phyloP scores from a whole-genome alignment of 2,329 filamentous ascomycete genomes.

The Exserohilum turcica region DNA sequence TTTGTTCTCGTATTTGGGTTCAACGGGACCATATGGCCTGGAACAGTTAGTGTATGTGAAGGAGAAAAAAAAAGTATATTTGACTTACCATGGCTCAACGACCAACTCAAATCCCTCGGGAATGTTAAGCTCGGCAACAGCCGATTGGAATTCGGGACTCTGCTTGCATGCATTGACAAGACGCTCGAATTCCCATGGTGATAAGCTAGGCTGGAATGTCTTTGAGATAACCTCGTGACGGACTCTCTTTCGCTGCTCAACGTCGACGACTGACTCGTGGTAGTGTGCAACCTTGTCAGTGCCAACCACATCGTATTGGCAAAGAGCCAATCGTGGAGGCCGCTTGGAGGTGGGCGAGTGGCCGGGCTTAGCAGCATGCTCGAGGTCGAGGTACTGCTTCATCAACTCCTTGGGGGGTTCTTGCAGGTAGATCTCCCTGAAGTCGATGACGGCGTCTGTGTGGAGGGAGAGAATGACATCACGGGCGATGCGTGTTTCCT shows the following conservation, averaged over 20 bases:
- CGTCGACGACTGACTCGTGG: constrained; percentile 59
- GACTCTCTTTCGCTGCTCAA: constrained; percentile 50
- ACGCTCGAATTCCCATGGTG: constrained; percentile 48
- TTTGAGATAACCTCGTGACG: constrained; percentile 55
- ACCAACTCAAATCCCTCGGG: constrained; percentile 62
- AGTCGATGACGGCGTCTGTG: constrained; percentile 48
- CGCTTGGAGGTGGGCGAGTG: constrained; percentile 49
- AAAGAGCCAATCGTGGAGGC: constrained; percentile 58
- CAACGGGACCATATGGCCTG: constrained; percentile 60
- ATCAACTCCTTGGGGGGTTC: constrained; percentile 58
- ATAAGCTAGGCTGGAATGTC: constrained; percentile 56
- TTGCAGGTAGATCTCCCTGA: constrained; percentile 58
- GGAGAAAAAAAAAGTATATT: not conserved
- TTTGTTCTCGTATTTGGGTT: constrained; percentile 53
- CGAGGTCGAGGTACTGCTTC: constrained; percentile 54
- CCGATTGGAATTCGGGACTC: constrained; percentile 59
- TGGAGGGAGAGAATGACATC: constrained; percentile 55
- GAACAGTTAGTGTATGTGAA: constrained; percentile 2
- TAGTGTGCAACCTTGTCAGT: constrained; percentile 59
- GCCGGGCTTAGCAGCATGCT: constrained; percentile 49
- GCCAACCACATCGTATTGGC: constrained; percentile 63
- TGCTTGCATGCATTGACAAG: constrained; percentile 54
- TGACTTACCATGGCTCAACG: constrained; percentile 56
- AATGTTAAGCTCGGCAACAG: constrained; percentile 57
- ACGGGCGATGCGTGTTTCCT: constrained; percentile 59